These are phyloP conservation scores for Mrakia gelida DNA, from an alignment of 768 basidiomycete species.

Conservation along the genomic window DNA sequence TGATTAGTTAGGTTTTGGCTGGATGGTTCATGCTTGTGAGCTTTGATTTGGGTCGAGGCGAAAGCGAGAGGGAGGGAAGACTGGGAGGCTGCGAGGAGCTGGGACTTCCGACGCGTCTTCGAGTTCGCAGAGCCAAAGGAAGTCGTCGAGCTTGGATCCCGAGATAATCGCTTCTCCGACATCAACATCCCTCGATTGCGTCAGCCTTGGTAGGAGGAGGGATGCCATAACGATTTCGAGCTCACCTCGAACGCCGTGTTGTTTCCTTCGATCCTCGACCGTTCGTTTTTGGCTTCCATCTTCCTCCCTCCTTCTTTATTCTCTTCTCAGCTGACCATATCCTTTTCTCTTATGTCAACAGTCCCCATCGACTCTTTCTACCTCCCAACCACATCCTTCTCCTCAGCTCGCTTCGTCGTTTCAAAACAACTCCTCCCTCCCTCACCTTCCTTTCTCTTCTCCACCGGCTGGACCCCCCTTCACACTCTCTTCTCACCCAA, in stretches of 20 bases:
- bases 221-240: no score
- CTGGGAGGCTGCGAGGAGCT: background rate
- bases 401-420: background rate
- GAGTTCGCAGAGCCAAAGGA: no score
- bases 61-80: background rate
- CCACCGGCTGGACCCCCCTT: background rate
- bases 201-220: no score
- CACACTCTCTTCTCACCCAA: background rate
- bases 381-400: background rate
- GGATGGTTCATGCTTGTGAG: slow-evolving; percentile 1
- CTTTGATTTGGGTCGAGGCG: background rate
- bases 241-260: no score
- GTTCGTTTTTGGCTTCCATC: no score
- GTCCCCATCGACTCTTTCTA: background rate
- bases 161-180: no score
- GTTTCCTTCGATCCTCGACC: no score
- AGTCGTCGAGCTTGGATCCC: no score
- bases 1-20: background rate
- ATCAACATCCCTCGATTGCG: no score
- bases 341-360: background rate
- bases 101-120: background rate
- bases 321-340: no score
- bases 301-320: background rate
- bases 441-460: no score
- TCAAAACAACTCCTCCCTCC: background rate